Base-by-base conservation (phyloP, 176 grass and related monocot species). In the Coix lacrymajobi region DNA sequence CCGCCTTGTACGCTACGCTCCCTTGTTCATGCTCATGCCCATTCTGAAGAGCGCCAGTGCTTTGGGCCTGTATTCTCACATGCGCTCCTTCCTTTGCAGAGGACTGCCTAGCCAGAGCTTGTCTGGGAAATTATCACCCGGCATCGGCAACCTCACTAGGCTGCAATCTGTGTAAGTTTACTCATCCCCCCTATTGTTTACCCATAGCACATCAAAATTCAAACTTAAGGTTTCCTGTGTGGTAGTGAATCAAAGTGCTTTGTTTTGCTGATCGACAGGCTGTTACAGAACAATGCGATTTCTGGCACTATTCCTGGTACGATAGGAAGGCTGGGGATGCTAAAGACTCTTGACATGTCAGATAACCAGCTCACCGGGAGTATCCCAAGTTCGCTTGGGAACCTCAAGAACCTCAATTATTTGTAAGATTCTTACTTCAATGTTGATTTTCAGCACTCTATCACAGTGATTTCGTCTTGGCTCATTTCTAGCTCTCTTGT, bases 51-150 rank as follows among this genome's bases (percentile, higher is more conserved):
- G 73, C 73, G 7, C 11, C 2, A 0, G 3, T 57, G 19, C 54
- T 16, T 73, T 14, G 8, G 3, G 15, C 22, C 79, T 62, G 67
- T 79, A 73, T 78, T 69, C 56, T 78, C 14, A 4, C 0, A 0
- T 79, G 7, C n/a, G 19, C 31, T 49, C 10, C 44, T 71, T 19
- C 67, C 20, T 38, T 86, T 62, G 45, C 85, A 98, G 96, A 39
- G 96, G 92, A 48, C 67, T 98, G 22, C 96, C 96, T 22, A 98
- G 96, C 85, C 92, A 98, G 89, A 83, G 92, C 36, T 93, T 98
- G 77, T 95, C 91, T 0, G 96, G 96, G 2, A 91, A 69, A 28
- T 68, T 98, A 29, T 98, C 96, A 17, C 89, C 92, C 0, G 71
- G 91, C 57, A 93, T 98, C 1, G 92, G 92, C 71, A 98, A 98